Evolutionary conservation across 352 stramenopile species (phyloP).

Genomic region (Phytophthora citricola): DNA sequence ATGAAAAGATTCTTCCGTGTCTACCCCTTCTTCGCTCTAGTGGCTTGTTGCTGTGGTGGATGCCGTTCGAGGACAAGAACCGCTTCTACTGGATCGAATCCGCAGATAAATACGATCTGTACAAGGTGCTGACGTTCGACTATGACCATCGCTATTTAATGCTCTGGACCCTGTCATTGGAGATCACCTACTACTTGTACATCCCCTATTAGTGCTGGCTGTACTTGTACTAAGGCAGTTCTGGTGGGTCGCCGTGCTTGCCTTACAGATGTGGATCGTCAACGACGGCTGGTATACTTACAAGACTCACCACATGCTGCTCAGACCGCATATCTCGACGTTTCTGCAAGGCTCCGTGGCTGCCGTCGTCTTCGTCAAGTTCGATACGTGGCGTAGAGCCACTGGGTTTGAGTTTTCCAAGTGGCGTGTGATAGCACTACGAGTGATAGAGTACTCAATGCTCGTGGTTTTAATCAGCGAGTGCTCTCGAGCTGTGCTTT

Average conservation of each 20-base stretch:
- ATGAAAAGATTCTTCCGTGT: conserved; percentile 60
- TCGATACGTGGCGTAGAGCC: conserved; percentile 20
- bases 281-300: conserved; percentile 24
- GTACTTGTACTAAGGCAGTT: conserved; percentile 22
- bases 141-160: conserved; percentile 43
- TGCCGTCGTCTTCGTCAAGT: conserved; percentile 38
- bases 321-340: conserved; percentile 35
- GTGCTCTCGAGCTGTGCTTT: conserved; percentile 36
- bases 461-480: conserved; percentile 38
- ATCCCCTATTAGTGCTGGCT: conserved; percentile 44
- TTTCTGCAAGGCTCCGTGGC: conserved; percentile 45
- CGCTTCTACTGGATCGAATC: conserved; percentile 37
- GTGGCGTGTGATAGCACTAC: conserved; percentile 22
- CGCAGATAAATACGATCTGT: conserved; percentile 35
- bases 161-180: conserved; percentile 59
- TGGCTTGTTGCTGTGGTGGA: conserved; percentile 25
- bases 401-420: conserved; percentile 24
- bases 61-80: conserved; percentile 29
- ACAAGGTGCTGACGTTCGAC: conserved; percentile 48
- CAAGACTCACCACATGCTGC: conserved; percentile 32
- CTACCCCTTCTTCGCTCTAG: conserved; percentile 52
- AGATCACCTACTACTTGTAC: conserved; percentile 51
- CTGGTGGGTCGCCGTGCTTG: conserved; percentile 29
- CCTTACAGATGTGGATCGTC: conserved; percentile 30
- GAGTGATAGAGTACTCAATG: conserved; percentile 15